Percentiles rank a stretch among this genome's conserved stretches.
Evolutionary conservation across 73 alveolate genomes (phyloP).

Genomic region (Breviolum minutum): DNA sequence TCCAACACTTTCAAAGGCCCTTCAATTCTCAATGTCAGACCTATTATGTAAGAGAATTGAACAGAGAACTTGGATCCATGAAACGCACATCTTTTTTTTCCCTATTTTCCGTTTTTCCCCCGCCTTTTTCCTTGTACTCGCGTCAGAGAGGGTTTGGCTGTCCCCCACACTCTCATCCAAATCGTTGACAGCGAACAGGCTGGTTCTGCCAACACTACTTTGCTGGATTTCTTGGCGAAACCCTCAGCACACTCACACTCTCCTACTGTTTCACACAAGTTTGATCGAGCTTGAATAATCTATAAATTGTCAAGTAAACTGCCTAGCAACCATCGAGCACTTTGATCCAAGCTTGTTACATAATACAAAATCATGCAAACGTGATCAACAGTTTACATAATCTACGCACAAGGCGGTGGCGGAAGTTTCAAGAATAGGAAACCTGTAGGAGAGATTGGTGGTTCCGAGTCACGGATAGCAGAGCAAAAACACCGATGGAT

Average conservation of each 20-base stretch:
- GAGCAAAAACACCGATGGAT: no score
- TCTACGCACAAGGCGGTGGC: no score
- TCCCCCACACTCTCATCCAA: no score
- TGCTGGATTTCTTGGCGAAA: conserved; percentile 36
- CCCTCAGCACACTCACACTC: not conserved
- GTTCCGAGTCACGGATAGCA: no score
- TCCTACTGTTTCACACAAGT: not conserved
- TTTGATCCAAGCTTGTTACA: no score
- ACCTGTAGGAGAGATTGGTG: no score
- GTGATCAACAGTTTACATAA: no score
- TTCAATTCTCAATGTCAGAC: not conserved
- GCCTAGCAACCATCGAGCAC: no score
- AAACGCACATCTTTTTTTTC: not conserved
- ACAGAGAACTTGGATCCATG: not conserved
- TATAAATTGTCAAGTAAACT: no score
- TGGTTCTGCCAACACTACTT: not conserved
- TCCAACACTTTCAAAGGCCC: not conserved
- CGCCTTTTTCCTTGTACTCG: not conserved
- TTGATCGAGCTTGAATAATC: not conserved
- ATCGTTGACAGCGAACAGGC: not conserved
- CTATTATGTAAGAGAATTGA: not conserved
- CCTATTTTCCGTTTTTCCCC: not conserved
- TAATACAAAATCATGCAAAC: no score
- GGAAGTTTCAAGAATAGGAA: no score
- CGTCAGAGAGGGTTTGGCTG: not conserved